phyloP scores from a whole-genome alignment of 1,139 yeast species.

The Hansenula sp. region DNA sequence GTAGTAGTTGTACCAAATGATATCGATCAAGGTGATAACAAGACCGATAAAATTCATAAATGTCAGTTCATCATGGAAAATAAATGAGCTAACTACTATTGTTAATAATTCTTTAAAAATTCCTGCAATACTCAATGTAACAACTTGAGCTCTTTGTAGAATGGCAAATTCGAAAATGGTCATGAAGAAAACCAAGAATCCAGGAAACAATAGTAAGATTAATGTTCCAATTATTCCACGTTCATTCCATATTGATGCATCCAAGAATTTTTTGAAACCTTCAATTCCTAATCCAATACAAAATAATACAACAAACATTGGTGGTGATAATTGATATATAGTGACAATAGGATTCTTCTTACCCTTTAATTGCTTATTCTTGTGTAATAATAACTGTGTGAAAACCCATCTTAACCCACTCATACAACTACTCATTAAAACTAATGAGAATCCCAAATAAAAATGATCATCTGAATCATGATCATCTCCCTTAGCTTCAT shows the following conservation, averaged over 20 bases:
- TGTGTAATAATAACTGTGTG: slow-evolving; percentile 75
- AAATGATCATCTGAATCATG: slow-evolving; percentile 19
- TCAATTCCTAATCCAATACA: slow-evolving; percentile 61
- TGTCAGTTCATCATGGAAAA: slow-evolving; percentile 73
- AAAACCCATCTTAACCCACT: slow-evolving; percentile 95
- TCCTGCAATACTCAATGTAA: slow-evolving; percentile 87
- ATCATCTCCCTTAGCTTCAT: slow-evolving; percentile 20
- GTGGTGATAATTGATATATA: slow-evolving; percentile 78
- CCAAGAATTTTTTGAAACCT: slow-evolving; percentile 52
- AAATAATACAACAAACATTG: slow-evolving; percentile 66
- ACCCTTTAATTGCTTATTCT: slow-evolving; percentile 40
- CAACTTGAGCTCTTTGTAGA: slow-evolving; percentile 75
- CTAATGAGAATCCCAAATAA: slow-evolving; percentile 64
- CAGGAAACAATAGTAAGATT: slow-evolving; percentile 68
- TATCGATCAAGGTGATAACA: slow-evolving; percentile 69
- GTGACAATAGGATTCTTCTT: slow-evolving; percentile 73
- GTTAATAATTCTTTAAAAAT: slow-evolving; percentile 89
- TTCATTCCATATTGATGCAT: slow-evolving; percentile 59
- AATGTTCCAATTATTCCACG: slow-evolving; percentile 55
- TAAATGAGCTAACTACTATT: slow-evolving; percentile 57
- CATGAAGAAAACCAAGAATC: slow-evolving; percentile 84
- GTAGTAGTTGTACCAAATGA: slow-evolving; percentile 75
- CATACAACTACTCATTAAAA: slow-evolving; percentile 71
- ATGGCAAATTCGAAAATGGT: slow-evolving; percentile 86
- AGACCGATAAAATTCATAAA: slow-evolving; percentile 73